phyloP scores from a whole-genome alignment of 805 yeast species.

The Zygosaccharomyces bailii region DNA sequence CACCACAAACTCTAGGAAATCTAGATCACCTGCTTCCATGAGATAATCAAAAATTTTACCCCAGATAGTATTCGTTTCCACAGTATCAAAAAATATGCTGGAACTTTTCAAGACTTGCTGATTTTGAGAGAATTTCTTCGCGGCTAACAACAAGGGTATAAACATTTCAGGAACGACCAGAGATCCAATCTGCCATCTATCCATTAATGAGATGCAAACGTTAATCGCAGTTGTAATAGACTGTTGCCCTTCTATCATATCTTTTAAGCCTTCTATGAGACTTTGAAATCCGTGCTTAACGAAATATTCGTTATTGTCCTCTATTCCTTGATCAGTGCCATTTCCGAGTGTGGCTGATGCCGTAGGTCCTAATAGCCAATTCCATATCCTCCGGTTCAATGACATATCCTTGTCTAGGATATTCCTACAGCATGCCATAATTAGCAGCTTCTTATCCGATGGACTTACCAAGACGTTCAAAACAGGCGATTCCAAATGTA shows the following conservation, averaged over 20 bases:
- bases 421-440: constrained; percentile 62
- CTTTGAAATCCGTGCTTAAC: constrained; percentile 49
- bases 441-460: constrained; percentile 54
- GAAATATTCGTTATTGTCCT: constrained; percentile 45
- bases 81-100: constrained; percentile 73
- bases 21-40: constrained; percentile 37
- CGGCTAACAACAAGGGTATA: constrained; percentile 56
- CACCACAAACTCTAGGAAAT: constrained; percentile 56
- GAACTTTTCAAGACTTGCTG: constrained; percentile 52
- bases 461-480: constrained; percentile 45
- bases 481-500: constrained; percentile 62
- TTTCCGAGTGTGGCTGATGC: constrained; percentile 7
- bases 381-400: constrained; percentile 88
- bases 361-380: constrained; percentile 80
- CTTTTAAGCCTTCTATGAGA: constrained; percentile 52
- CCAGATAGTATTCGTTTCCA: constrained; percentile 82
- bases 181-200: constrained; percentile 92
- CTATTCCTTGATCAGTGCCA: constrained; percentile 10
- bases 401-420: constrained; percentile 89
- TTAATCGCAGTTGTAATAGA: constrained; percentile 49
- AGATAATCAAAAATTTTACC: constrained; percentile 45
- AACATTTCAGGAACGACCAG: constrained; percentile 66
- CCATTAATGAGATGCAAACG: constrained; percentile 73
- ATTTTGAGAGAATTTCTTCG: constrained; percentile 35
- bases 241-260: constrained; percentile 39